Base-by-base conservation (phyloP, 371 early-diverging fungal species). In the Apophysomyces elegans region DNA sequence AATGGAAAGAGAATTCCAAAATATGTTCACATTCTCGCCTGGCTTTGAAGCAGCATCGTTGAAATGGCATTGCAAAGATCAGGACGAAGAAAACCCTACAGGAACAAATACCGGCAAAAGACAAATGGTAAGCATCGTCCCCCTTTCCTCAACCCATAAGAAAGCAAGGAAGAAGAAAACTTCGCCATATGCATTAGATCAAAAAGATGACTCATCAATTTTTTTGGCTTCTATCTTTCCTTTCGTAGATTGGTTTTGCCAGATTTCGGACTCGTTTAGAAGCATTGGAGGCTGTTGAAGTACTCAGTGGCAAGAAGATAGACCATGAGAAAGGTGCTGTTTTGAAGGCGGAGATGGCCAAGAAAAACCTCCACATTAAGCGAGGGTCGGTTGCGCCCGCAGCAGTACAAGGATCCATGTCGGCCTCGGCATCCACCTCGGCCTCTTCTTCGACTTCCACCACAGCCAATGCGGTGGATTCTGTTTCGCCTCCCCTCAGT, bases 301-400 rank as follows among this genome's bases (percentile, higher is more conserved):
- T 94, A 16, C 84, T 97, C 58, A 93, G 85, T 38, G 96, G 97
- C 2, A 87, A 94, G 65, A 89, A 87, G 61, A 88, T 96, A 16
- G 97, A 97, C 69, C 88, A 90, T 14, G 96, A 96, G 64, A 84
- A 85, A 36, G 92, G 91, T 26, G 89, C 88, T 36, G 76, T 93
- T 18, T 85, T 98, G 56, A 96, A 96, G 77, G 96, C 96, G 5
- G 98, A 98, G 69, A 91, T 97, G 91, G 98, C 97, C 46, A 96
- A 95, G 77, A 97, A 96, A 81, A 95, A 96, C 71, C 80, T 96
- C 32, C 92, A 92, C 73, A 90, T 90, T 43, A 91, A 89, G 59
- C 79, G 88, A 36, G 67, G 73, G 13, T 70, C 70, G 13, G 63
- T 66, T 8, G 66, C 68, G 1, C 69, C 54, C 54, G 21, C 54